Base-by-base conservation (phyloP, 1,139 yeast species). In the Petasospora rhodanensis region DNA sequence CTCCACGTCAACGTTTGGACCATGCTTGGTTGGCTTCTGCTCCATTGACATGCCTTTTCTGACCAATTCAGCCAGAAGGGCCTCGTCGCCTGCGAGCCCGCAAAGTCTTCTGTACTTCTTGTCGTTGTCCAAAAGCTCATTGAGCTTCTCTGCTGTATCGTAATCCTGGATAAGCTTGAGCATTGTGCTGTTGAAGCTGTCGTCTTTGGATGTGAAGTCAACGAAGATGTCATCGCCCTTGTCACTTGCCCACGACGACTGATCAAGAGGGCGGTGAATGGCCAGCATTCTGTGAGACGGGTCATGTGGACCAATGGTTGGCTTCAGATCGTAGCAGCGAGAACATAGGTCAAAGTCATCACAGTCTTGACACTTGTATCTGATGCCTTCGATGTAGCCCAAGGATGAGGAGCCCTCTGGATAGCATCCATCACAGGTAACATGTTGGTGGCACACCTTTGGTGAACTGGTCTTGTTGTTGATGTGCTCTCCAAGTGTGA, bases 361-460 rank as follows among this genome's bases (percentile, higher is more conserved):
- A 49, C 86, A 79, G 20, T 68, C 67, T 32, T 68, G 44, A 50
- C 86, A 79, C 35, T 67, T 64, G 56, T 62, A 78, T 42, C 84
- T 64, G 11, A 51, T 13, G 2, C 43, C 43, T 10, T 13, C 10
- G 14, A 39, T 25, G 6, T 22, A n/a, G n/a, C n/a, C n/a, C n/a
- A n/a, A n/a, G n/a, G n/a, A n/a, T n/a, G n/a, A n/a, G n/a, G n/a
- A n/a, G n/a, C n/a, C n/a, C n/a, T n/a, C n/a, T n/a, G 45, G 33
- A 12, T 38, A 51, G 45, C 80, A 74, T 18, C 55, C 54, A 45
- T 74, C 79, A 46, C 80, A 74, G 26, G 38, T 28, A n/a, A 58
- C 42, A n/a, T 41, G 37, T 2, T 27, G 25, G 29, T 58, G 62
- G n/a, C n/a, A n/a, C n/a, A n/a, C n/a, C n/a, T n/a, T n/a, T n/a